These are phyloP conservation scores for Sporothrix variecibatus DNA, from an alignment of 2,329 filamentous ascomycete species.

Conservation along the genomic window DNA sequence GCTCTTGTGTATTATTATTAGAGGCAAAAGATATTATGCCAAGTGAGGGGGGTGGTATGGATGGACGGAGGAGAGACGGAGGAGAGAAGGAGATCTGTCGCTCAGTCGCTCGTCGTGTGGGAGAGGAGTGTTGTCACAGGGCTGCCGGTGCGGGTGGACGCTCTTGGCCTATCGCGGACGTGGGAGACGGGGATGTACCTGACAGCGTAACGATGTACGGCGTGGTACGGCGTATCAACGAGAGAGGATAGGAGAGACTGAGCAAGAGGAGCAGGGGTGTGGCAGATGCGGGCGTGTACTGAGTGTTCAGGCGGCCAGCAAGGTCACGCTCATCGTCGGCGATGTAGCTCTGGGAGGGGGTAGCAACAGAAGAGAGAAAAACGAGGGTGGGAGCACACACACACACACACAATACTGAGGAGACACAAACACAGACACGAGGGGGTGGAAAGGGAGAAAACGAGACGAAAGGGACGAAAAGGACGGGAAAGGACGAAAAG, in stretches of 20 bases:
- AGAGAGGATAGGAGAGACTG: background rate
- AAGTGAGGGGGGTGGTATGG: slow-evolving; percentile 14
- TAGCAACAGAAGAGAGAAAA: background rate
- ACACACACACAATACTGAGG: too few species aligned
- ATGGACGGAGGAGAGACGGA: background rate
- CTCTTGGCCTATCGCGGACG: slow-evolving; percentile 15
- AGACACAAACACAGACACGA: background rate
- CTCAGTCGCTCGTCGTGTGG: background rate
- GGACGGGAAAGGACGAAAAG: background rate
- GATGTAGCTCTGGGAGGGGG: slow-evolving; percentile 19
- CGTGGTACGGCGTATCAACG: slow-evolving; percentile 14
- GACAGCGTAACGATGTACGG: slow-evolving; percentile 17
- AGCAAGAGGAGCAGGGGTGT: background rate
- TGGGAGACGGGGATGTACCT: slow-evolving; percentile 9
- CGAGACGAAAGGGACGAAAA: background rate
- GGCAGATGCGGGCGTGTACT: background rate
- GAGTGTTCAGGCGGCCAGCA: slow-evolving; percentile 10
- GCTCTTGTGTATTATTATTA: background rate
- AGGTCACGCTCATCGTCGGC: slow-evolving; percentile 25
- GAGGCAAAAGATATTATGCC: background rate
- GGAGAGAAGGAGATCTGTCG: slow-evolving; percentile 14
- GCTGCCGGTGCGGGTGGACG: background rate
- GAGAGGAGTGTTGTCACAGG: background rate
- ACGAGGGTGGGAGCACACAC: background rate
- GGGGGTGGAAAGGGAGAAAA: background rate